Base-by-base conservation (phyloP, 805 yeast genomes). In the Cyberlindnera sargentensis region DNA sequence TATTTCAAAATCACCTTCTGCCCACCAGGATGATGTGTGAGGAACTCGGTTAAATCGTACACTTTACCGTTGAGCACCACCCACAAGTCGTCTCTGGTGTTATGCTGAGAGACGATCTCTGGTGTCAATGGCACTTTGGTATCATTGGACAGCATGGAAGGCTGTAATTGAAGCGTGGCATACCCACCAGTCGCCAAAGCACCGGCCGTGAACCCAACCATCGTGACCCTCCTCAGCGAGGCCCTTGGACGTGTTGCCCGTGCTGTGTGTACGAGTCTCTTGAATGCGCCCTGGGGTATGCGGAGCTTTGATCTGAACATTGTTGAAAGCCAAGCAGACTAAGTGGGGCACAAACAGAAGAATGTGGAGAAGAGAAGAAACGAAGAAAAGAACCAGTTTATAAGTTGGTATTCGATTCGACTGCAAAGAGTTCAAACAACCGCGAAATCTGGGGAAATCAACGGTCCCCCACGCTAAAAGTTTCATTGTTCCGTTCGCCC, bases 11-110 rank as follows among this genome's bases (percentile, higher is more conserved):
- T 74, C 44, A 91, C 86, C 57, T 82, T 79, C 42, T 78, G 73
- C 4, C 85, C 85, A 50, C 84, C 84, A 3, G 98, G 98, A 63
- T 91, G 98, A 39, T 75, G 78, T 15, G 76, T 72, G 43, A 84
- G 70, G 63, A 90, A 89, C 20, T 75, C 71, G 23, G 50, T 66
- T 8, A 48, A 32, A 45, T 48, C 52, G 62, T 90, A 91, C n/a
- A 91, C 95, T 54, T 83, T 80, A 46, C 85, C 88, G 52, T 87
- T 80, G 49, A 87, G 73, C 46, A 85, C 76, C 69, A 91, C 77
- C 95, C 96, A 91, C 36, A 87, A 68, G 54, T 85, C 88, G 15
- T 82, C 83, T 31, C 80, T 75, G 7, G 59, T 61, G 35, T 65
- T 68, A 43, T 64, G 55, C 48, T 56, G 43, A 2, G 58, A 46